Conservation (phyloP, 2,329 filamentous ascomycete genomes). For the Verticillium dahliae region DNA sequence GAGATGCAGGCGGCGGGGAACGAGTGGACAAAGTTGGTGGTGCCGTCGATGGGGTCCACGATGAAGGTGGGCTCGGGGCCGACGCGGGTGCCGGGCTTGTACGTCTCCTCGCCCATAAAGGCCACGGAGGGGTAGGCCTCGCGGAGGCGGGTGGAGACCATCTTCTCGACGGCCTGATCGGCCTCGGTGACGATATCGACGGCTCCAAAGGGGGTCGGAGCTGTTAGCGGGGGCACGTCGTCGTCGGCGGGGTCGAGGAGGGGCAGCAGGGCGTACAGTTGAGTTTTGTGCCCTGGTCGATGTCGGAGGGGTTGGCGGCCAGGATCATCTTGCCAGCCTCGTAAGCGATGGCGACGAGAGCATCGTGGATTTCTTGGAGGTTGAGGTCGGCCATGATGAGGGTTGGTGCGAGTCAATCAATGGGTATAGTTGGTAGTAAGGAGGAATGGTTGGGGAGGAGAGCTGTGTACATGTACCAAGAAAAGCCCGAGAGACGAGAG, state of each 20-base stretch:
- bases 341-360: slow-evolving; percentile 51
- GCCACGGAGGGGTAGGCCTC: slow-evolving; percentile 46
- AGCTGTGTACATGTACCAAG: too few relatives aligned
- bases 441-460: not conserved
- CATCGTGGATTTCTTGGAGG: slow-evolving; percentile 55
- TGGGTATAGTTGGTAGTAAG: not conserved
- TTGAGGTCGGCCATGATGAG: slow-evolving; percentile 47
- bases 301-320: slow-evolving; percentile 51
- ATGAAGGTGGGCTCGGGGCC: slow-evolving; percentile 68
- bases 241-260: not conserved
- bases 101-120: slow-evolving; percentile 75
- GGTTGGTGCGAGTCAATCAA: not conserved
- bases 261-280: slow-evolving; percentile 42
- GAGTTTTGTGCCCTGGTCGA: slow-evolving; percentile 54
- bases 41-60: slow-evolving; percentile 78
- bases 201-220: slow-evolving; percentile 30
- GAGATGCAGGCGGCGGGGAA: slow-evolving; percentile 72
- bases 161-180: slow-evolving; percentile 58
- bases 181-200: slow-evolving; percentile 64
- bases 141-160: slow-evolving; percentile 48
- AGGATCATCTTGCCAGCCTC: slow-evolving; percentile 61
- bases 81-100: slow-evolving; percentile 57
- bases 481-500: too few relatives aligned
- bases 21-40: slow-evolving; percentile 73
- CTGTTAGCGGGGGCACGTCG: not conserved